Evolutionary conservation across 2,329 filamentous ascomycete genomes (phyloP).

Genomic region (Claviceps citrina): DNA sequence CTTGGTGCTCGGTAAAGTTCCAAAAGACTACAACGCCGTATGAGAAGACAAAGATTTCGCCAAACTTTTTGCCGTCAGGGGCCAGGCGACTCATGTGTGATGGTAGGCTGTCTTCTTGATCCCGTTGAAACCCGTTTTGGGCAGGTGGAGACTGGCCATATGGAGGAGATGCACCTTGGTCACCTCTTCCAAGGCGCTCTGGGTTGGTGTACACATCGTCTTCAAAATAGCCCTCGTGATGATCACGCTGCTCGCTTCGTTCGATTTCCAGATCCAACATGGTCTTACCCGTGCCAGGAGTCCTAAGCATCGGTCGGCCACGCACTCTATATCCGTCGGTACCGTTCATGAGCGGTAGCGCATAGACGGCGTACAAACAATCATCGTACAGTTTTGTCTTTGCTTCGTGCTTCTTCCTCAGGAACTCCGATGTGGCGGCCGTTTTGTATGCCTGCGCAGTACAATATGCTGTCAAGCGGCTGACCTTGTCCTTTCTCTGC

Average conservation of each 20-base stretch:
- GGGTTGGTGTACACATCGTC: slow-evolving; percentile 43
- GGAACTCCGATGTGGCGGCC: slow-evolving; percentile 72
- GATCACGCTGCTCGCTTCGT: slow-evolving; percentile 73
- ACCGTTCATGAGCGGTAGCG: slow-evolving; percentile 74
- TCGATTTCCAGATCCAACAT: slow-evolving; percentile 92
- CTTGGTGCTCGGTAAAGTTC: slow-evolving; percentile 94
- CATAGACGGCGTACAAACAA: slow-evolving; percentile 90
- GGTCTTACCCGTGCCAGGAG: slow-evolving; percentile 74
- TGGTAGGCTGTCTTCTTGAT: slow-evolving; percentile 25
- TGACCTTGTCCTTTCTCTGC: slow-evolving; percentile 71
- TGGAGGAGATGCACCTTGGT: slow-evolving; percentile 15
- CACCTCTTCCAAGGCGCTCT: slow-evolving; percentile 17
- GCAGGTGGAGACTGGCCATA: slow-evolving; percentile 17
- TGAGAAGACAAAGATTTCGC: slow-evolving; percentile 92
- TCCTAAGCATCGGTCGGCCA: slow-evolving; percentile 83
- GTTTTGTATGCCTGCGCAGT: slow-evolving; percentile 89
- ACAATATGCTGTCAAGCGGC: slow-evolving; percentile 87
- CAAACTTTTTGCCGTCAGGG: slow-evolving; percentile 62
- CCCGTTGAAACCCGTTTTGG: slow-evolving; percentile 15
- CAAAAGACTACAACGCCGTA: slow-evolving; percentile 97
- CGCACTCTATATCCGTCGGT: slow-evolving; percentile 74
- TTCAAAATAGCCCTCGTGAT: slow-evolving; percentile 82
- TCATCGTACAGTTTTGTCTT: slow-evolving; percentile 96
- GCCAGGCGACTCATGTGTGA: slow-evolving; percentile 44
- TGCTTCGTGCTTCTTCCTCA: slow-evolving; percentile 74